These are phyloP conservation scores for Lolium perenne DNA, from an alignment of 176 grass and related monocot species.

Conservation along the genomic window DNA sequence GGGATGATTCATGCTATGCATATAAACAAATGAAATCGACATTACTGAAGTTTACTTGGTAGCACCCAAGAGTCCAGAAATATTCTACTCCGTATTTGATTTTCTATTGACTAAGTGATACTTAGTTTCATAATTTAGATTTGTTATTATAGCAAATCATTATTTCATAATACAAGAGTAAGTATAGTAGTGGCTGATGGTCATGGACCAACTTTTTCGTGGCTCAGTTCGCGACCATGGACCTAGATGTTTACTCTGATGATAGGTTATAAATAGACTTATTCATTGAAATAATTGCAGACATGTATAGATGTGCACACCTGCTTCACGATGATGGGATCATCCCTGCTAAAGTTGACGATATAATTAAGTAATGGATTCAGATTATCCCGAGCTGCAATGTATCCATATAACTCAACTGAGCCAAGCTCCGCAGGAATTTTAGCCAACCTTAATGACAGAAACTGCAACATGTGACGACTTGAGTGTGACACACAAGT, in stretches of 20 bases:
- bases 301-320: neutral
- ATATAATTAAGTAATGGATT: slow-evolving; percentile 24
- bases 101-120: neutral
- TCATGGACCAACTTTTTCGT: neutral
- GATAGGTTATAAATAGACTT: neutral
- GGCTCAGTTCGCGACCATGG: neutral
- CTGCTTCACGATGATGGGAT: slow-evolving; percentile 15
- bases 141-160: neutral
- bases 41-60: neutral
- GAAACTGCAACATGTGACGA: slow-evolving; percentile 12
- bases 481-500: neutral
- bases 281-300: slow-evolving; percentile 3
- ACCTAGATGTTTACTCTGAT: too few species aligned
- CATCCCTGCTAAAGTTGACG: neutral
- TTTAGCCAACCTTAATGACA: slow-evolving; percentile 11
- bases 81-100: neutral
- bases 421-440: neutral
- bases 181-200: neutral
- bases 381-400: neutral
- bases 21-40: neutral
- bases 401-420: slow-evolving; percentile 6
- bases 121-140: neutral
- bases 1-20: neutral
- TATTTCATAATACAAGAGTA: neutral
- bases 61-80: neutral